Base-by-base conservation (phyloP, 257 asterid genomes). In the Ajuga chamaepitys region DNA sequence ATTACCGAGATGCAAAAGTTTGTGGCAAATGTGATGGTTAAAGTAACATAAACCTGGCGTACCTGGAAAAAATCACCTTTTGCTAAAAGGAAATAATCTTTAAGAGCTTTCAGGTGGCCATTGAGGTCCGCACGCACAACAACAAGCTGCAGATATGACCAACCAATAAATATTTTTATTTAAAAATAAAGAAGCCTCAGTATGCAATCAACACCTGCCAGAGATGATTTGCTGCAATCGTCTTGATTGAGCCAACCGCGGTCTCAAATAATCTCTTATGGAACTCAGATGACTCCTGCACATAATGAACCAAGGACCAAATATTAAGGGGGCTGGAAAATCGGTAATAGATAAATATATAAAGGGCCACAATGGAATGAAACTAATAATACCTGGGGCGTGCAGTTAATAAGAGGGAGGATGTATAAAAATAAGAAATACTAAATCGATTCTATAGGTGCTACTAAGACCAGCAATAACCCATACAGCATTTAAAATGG, bases 31-130 rank as follows among this genome's bases (percentile, higher is more conserved):
- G 56, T 16, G 50, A 11, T 22, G 7, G 34, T 35, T n/a, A 45
- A 62, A 63, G 59, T 20, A 58, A 38, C 16, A 2, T 52, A 6
- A 48, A 55, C 50, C 28, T n/a, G 59, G 20, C 62, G 38, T 83
- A 88, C 99, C 98, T 91, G 99, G 75, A 94, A 94, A 75, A 94
- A 88, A 70, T 94, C 98, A 21, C 98, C 99, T 81, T 94, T 94
- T 40, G 96, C 98, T 70, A 94, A 72, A 72, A 94, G 99, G 81
- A 90, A 90, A 85, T 94, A 94, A 72, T 91, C 98, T 82, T 91
- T 94, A 55, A 94, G 96, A 68, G 99, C 99, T 78, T 81, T 90
- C 81, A 94, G 80, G 82, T 94, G 99, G 58, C 99, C 98, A 80
- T 85, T 90, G 82, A 94, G 84, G 86, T 90, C 98, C n/a, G 98